Evolutionary conservation across 208 protist species (phyloP).

Genomic region (Endotrypanum monterogeii): DNA sequence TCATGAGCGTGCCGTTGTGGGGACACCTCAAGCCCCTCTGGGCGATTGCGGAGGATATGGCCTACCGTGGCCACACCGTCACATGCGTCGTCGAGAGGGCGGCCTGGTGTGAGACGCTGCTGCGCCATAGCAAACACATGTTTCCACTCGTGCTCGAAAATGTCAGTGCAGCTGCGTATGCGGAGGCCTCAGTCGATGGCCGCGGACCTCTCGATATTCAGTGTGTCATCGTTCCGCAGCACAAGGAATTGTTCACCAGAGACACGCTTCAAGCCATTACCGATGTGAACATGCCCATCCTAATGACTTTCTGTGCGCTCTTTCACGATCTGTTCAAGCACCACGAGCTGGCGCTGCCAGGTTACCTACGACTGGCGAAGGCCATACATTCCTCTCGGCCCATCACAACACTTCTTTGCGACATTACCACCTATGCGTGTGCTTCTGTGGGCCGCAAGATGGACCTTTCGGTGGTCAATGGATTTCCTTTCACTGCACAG

Average conservation of each 20-base stretch:
- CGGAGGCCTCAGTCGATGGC: background rate
- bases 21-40: constrained; percentile 53
- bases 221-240: constrained; percentile 33
- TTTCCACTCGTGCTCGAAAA: constrained; percentile 6
- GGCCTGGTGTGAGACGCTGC: constrained; percentile 39
- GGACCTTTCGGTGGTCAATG: constrained; percentile 36
- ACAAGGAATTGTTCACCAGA: constrained; percentile 22
- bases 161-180: background rate
- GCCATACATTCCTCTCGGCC: constrained; percentile 33
- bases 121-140: constrained; percentile 16
- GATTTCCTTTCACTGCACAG: constrained; percentile 45
- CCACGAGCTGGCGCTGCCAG: constrained; percentile 36
- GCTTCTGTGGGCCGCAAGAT: constrained; percentile 31
- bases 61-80: constrained; percentile 49
- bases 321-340: constrained; percentile 37
- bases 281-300: constrained; percentile 12
- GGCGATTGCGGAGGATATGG: constrained; percentile 45
- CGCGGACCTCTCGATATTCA: constrained; percentile 22
- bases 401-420: constrained; percentile 49
- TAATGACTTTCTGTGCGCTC: constrained; percentile 11
- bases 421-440: constrained; percentile 45
- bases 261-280: constrained; percentile 22
- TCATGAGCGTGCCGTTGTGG: constrained; percentile 50
- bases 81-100: constrained; percentile 48
- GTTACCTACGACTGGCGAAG: constrained; percentile 29